Base-by-base conservation (phyloP, 768 basidiomycete species). In the Russula virescens region DNA sequence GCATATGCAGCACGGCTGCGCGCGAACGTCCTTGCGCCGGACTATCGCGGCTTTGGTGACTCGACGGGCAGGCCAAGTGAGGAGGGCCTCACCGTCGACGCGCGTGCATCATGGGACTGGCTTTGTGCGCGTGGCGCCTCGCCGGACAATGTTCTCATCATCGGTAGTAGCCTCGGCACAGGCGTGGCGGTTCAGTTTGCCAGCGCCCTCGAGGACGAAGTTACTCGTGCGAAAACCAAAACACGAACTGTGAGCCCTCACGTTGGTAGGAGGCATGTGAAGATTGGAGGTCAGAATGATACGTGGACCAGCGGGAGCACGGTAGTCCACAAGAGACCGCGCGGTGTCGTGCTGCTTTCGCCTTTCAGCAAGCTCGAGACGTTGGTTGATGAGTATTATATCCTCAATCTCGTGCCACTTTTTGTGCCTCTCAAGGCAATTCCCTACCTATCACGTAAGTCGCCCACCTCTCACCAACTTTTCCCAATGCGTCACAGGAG, bases 41-140 rank as follows among this genome's bases (percentile, higher is more conserved):
- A 98, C 74, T 98, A 98, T 72, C 84, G 95, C 55, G 95, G 95
- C 1, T 98, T 89, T 70, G 96, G 79, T 0, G 94, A 98, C 70
- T 95, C 92, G 54, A 80, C 82, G 1, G 92, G 93, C 0, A 73
- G 73, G 0, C 96, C 96, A 0, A 86, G 81, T 26, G 88, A 95
- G 72, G 73, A 72, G 14, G 96, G 95, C 0, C 77, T 98, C 0
- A 73, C 83, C 1, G 73, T 71, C 1, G 91, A 98, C 70, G 91
- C 91, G 1, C 77, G 83, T 38, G 82, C 91, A 0, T 91, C 87
- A 0, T 96, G 86, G 82, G 82, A 90, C 68, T 97, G 88, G 87
- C 74, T 94, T 3, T 69, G 83, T 8, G 70, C 73, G 10, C 78
- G 83, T 31, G 87, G 87, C n/a, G 86, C 85, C 8, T 73, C 72